phyloP scores from a whole-genome alignment of 164 flowering plant species.

The Berberis thunbergii region DNA sequence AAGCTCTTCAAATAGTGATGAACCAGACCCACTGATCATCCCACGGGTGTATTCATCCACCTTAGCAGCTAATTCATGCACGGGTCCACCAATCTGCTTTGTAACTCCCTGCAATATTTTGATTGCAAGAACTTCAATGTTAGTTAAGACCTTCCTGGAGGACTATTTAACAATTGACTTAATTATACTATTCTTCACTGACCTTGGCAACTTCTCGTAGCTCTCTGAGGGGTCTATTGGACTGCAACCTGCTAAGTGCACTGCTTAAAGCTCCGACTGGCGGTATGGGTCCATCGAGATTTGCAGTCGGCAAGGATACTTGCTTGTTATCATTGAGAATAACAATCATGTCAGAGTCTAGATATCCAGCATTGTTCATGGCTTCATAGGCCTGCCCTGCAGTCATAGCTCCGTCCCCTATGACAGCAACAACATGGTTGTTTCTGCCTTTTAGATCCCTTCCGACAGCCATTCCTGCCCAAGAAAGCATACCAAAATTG shows the following conservation, averaged over 20 bases:
- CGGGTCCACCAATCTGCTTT: conserved; percentile 76
- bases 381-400: conserved; percentile 99
- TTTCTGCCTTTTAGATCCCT: conserved; percentile 82
- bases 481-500: conserved; percentile 1
- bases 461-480: conserved; percentile 94
- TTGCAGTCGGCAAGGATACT: conserved; percentile 93
- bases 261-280: conserved; percentile 98
- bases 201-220: conserved; percentile 96
- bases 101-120: conserved; percentile 71
- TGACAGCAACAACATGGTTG: conserved; percentile 77
- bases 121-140: not conserved
- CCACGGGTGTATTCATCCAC: conserved; percentile 98
- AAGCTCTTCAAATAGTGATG: conserved; percentile 90
- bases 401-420: conserved; percentile 99
- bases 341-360: conserved; percentile 96
- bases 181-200: not conserved
- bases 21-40: conserved; percentile 92
- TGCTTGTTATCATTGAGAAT: conserved; percentile 96
- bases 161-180: not conserved
- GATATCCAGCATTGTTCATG: conserved; percentile 96
- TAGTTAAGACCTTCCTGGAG: not conserved
- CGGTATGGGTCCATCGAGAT: conserved; percentile 78
- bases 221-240: conserved; percentile 89
- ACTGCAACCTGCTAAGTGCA: conserved; percentile 86
- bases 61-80: conserved; percentile 90